phyloP scores from a whole-genome alignment of 1,284 basidiomycete genomes.

The Tetrapyrgos nigripes region DNA sequence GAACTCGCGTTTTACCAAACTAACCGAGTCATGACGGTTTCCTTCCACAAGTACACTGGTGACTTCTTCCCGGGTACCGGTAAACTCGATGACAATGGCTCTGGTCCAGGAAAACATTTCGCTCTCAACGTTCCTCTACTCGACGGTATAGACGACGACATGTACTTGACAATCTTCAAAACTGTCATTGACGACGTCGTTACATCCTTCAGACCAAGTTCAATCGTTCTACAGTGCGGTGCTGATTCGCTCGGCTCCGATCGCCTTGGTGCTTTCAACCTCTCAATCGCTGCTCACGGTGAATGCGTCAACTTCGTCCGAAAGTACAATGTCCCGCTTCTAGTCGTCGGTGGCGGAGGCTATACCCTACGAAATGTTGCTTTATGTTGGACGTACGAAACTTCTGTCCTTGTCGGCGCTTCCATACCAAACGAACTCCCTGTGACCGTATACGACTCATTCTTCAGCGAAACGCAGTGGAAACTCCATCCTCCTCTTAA shows the following conservation, averaged over 20 bases:
- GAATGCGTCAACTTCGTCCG: slow-evolving; percentile 98
- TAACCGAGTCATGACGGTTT: slow-evolving; percentile 97
- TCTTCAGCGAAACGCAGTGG: slow-evolving; percentile 92
- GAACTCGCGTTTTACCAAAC: slow-evolving; percentile 98
- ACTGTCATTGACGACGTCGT: slow-evolving; percentile 96
- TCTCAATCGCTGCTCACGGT: slow-evolving; percentile 98
- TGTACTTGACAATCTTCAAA: slow-evolving; percentile 96
- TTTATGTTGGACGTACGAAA: slow-evolving; percentile 99
- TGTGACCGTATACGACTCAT: slow-evolving; percentile 89
- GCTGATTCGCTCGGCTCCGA: slow-evolving; percentile 97
- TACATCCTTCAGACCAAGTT: slow-evolving; percentile 85
- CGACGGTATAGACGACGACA: slow-evolving; percentile 97
- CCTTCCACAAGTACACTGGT: slow-evolving; percentile 99
- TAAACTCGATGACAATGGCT: slow-evolving; percentile 91
- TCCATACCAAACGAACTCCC: slow-evolving; percentile 89
- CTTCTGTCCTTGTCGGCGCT: slow-evolving; percentile 89
- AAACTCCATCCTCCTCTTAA: slow-evolving; percentile 93
- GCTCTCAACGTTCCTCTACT: slow-evolving; percentile 94
- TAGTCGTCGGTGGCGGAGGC: slow-evolving; percentile 94
- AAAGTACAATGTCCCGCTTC: slow-evolving; percentile 87
- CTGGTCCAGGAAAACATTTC: slow-evolving; percentile 91
- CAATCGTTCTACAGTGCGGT: slow-evolving; percentile 97
- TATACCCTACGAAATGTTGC: slow-evolving; percentile 97
- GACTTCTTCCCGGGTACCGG: slow-evolving; percentile 99
- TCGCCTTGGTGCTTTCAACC: slow-evolving; percentile 95